Percentiles rank a stretch among this genome's conserved stretches.
phyloP scores from a whole-genome alignment of 371 early-diverging fungal species.

The Mucor saturninus region DNA sequence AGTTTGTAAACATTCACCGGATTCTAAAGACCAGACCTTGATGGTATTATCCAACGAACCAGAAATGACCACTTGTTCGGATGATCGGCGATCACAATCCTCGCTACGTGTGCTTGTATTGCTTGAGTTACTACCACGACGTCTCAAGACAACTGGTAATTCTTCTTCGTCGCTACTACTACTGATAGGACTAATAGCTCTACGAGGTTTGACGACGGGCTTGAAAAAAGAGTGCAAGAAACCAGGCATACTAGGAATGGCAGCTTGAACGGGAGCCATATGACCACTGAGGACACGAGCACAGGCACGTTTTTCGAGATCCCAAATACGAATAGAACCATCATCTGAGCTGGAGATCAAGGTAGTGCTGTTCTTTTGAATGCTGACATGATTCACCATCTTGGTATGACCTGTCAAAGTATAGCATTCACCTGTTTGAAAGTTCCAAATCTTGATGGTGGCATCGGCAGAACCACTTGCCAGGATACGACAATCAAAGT shows the following conservation, averaged over 20 bases:
- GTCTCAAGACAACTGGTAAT: conserved; percentile 4
- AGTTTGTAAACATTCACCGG: conserved; percentile 79
- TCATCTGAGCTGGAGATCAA: conserved; percentile 80
- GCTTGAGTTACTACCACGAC: conserved; percentile 11
- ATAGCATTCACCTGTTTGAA: conserved; percentile 79
- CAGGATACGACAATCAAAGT: conserved; percentile 82
- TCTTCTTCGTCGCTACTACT: conserved; percentile 23
- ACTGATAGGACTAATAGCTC: conserved; percentile 1
- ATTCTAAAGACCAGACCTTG: conserved; percentile 80
- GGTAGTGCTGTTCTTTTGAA: conserved; percentile 57
- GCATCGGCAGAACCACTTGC: conserved; percentile 90
- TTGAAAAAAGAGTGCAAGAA: conserved; percentile 39
- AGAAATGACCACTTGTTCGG: conserved; percentile 68
- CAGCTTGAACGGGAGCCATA: conserved; percentile 75
- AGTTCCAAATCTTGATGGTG: conserved; percentile 91
- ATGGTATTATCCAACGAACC: conserved; percentile 89
- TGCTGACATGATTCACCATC: conserved; percentile 78
- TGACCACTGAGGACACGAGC: conserved; percentile 76
- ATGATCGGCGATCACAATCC: conserved; percentile 18
- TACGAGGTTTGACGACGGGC: background rate
- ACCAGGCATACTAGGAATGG: conserved; percentile 53
- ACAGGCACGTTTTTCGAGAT: conserved; percentile 71
- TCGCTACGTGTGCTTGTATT: background rate
- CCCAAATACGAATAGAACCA: conserved; percentile 79
- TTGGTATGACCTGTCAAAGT: conserved; percentile 80